Conservation (phyloP, 2,329 filamentous ascomycete species). For the Decorospora gaudefroyi region DNA sequence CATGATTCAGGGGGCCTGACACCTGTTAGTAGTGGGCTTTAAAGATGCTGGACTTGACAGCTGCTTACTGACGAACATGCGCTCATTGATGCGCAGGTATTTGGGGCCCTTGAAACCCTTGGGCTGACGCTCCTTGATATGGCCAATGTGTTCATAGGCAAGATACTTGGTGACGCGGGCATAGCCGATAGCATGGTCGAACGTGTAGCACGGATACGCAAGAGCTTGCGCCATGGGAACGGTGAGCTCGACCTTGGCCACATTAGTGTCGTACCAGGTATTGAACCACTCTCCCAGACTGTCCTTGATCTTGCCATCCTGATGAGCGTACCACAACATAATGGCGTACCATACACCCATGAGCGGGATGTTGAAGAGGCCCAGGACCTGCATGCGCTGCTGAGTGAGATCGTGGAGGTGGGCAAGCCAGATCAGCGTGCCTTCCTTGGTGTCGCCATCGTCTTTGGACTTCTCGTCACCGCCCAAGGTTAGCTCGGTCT, state of each 20-base stretch:
- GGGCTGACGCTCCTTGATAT: slow-evolving; percentile 34
- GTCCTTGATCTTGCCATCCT: slow-evolving; percentile 9
- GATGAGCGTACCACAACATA: slow-evolving; percentile 5
- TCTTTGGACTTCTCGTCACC: slow-evolving; percentile 9
- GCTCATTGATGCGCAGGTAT: slow-evolving; percentile 16
- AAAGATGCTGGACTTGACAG: neutral
- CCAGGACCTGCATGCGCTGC: slow-evolving; percentile 15
- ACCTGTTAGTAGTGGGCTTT: neutral
- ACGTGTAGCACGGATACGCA: slow-evolving; percentile 36
- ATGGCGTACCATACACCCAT: slow-evolving; percentile 20
- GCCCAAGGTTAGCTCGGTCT: slow-evolving; percentile 17
- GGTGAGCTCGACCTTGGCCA: slow-evolving; percentile 5
- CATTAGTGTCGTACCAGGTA: slow-evolving; percentile 13
- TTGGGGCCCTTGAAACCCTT: slow-evolving; percentile 22
- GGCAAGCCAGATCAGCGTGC: slow-evolving; percentile 15
- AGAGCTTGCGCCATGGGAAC: slow-evolving; percentile 16
- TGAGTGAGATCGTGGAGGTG: slow-evolving; percentile 17
- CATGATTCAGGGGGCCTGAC: slow-evolving; percentile 28
- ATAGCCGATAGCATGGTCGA: slow-evolving; percentile 39
- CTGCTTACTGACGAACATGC: slow-evolving; percentile 27
- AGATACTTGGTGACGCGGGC: slow-evolving; percentile 34
- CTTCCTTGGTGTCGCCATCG: slow-evolving; percentile 16
- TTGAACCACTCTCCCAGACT: slow-evolving; percentile 17
- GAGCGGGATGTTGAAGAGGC: slow-evolving; percentile 17
- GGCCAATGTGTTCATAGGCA: slow-evolving; percentile 36